Conservation (phyloP, 164 flowering plant species). For the Litsea cubeba region DNA sequence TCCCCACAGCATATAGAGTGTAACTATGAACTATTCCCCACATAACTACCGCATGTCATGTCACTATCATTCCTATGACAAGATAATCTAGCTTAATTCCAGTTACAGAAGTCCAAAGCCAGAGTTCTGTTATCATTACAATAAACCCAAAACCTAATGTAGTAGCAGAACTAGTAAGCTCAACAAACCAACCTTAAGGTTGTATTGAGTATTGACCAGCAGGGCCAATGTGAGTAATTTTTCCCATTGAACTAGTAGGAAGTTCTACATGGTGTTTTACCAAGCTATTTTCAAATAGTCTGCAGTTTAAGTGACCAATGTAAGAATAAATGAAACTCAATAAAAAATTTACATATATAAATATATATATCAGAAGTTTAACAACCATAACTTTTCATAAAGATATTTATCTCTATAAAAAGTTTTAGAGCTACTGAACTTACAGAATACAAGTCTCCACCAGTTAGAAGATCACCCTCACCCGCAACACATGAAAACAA, state of each 20-base stretch:
- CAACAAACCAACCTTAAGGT: slow-evolving; percentile 50
- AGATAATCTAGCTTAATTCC: neutral
- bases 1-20: neutral
- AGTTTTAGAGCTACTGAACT: slow-evolving; percentile 19
- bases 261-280: slow-evolving; percentile 92
- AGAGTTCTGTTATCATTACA: neutral
- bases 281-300: slow-evolving; percentile 77
- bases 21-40: neutral
- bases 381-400: neutral
- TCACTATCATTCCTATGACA: neutral
- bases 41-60: neutral
- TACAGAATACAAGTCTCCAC: slow-evolving; percentile 98
- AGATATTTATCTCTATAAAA: neutral
- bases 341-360: neutral
- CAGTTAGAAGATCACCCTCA: slow-evolving; percentile 91
- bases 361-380: neutral
- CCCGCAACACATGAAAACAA: slow-evolving; percentile 39
- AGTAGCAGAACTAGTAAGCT: neutral
- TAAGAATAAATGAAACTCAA: slow-evolving; percentile 3
- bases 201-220: slow-evolving; percentile 95
- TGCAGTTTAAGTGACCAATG: neutral
- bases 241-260: slow-evolving; percentile 96
- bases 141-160: neutral
- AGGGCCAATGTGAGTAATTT: slow-evolving; percentile 72
- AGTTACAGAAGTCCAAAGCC: neutral